Base-by-base conservation (phyloP, 75 land plant genomes). In the Ceratopteris richardii region DNA sequence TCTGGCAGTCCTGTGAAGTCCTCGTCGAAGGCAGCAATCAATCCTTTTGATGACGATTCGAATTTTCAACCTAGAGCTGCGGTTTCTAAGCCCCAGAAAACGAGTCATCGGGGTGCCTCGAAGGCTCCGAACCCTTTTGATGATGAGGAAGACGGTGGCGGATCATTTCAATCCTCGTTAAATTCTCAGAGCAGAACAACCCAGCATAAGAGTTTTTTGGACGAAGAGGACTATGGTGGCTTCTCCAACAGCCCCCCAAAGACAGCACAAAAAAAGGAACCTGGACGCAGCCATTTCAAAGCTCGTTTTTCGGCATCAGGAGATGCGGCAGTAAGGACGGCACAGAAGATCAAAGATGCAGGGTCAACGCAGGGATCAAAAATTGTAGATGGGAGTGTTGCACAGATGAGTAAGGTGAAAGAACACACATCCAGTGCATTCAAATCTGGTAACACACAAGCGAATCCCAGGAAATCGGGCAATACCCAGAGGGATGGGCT, bases 331-430 rank as follows among this genome's bases (percentile, higher is more conserved):
- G 5, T 39, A 20, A 57, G 44, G 61, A 57, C 42, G 14, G 67
- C 67, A 2, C 62, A 30, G 64, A 65, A 58, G 57, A 14, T 57
- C n/a, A 65, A 65, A 25, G 67, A 65, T 13, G 41, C 64, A 18
- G 60, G 66, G 18, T 18, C 36, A 16, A 31, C 22, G 30, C 37
- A 31, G 10, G 63, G 64, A 18, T 46, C 50, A 3, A 46, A 46
- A 21, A 18, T 46, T 5, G 14, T 46, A 2, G 50, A 21, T 18
- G 50, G 50, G 50, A 46, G 50, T 17, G 4, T 46, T n/a, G 23
- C 63, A 40, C 50, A 65, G 27, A 47, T 33, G 59, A 28, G n/a
- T 23, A 21, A 28, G 43, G 7, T 54, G 31, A 27, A 63, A 56
- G 24, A 31, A 25, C 1, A 20, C 29, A 20, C 25, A 40, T 17